Percentiles rank a stretch among this genome's conserved stretches.
Evolutionary conservation across 2,329 filamentous ascomycete genomes (phyloP).

Genomic region (Sporothrix euskadiensis): DNA sequence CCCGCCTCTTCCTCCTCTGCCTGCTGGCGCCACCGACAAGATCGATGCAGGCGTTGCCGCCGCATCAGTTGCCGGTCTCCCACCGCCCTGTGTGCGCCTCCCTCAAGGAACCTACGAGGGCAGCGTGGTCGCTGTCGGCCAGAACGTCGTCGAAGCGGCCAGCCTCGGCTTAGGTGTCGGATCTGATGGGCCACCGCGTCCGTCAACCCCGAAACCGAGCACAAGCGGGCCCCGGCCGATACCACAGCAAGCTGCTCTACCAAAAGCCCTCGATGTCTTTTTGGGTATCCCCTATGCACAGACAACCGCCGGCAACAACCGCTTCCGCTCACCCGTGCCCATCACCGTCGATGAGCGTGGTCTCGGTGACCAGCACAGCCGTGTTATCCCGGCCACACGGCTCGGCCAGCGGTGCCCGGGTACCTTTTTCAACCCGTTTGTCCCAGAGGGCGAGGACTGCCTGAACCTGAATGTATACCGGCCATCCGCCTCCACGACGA

Average conservation of each 20-base stretch:
- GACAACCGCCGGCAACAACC: constrained; percentile 45
- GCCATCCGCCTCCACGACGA: neutral
- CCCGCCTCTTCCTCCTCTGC: neutral
- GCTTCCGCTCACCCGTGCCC: constrained; percentile 47
- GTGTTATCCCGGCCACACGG: constrained; percentile 22
- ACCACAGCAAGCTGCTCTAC: constrained; percentile 30
- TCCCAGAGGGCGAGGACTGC: constrained; percentile 51
- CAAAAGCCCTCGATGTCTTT: constrained; percentile 50
- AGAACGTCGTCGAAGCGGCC: constrained; percentile 24
- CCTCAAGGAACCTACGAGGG: constrained; percentile 47
- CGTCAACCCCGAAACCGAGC: neutral
- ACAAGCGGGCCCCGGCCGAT: neutral
- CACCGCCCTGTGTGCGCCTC: constrained; percentile 37
- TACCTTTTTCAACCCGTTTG: constrained; percentile 29
- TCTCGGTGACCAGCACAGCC: neutral
- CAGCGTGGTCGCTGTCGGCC: constrained; percentile 22
- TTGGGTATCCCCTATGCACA: constrained; percentile 54
- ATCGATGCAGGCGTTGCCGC: neutral
- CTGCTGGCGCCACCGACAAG: neutral
- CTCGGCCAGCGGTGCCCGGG: constrained; percentile 31
- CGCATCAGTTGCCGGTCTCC: constrained; percentile 24
- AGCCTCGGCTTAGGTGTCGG: constrained; percentile 25
- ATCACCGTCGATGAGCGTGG: constrained; percentile 33
- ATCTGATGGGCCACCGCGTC: neutral
- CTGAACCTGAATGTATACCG: constrained; percentile 56